A percentile compares a stretch with the other conserved stretches of the same genome.
These are phyloP conservation scores for Coniferiporia sulphurascens DNA, from an alignment of 1,284 basidiomycete species.

Conservation along the genomic window DNA sequence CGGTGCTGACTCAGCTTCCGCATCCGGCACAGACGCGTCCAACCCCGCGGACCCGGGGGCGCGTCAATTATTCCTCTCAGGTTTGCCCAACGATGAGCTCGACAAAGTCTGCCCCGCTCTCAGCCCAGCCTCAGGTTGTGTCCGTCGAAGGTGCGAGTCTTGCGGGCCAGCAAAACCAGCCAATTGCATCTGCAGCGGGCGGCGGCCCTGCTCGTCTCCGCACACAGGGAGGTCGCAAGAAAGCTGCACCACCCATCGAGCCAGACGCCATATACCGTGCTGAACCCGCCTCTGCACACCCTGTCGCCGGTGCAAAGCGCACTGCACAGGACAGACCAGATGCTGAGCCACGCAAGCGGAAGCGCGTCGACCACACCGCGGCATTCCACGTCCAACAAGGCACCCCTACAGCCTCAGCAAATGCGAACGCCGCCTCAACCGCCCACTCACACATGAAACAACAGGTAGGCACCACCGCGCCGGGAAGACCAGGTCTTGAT, in stretches of 20 bases:
- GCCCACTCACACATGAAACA: neutral
- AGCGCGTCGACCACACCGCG: slow-evolving; percentile 45
- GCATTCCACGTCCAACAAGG: slow-evolving; percentile 16
- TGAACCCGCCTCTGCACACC: neutral
- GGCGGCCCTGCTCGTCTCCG: neutral
- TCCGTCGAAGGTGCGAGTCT: neutral
- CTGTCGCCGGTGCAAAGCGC: slow-evolving; percentile 14
- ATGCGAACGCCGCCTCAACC: neutral
- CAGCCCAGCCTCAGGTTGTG: neutral
- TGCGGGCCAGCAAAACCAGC: neutral
- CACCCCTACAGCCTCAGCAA: neutral
- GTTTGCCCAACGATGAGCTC: neutral
- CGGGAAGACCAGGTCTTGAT: neutral
- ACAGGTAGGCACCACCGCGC: neutral
- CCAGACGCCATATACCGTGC: slow-evolving; percentile 15
- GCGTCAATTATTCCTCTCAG: neutral
- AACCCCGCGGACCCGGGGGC: neutral
- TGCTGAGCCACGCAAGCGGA: slow-evolving; percentile 67
- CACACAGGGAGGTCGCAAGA: slow-evolving; percentile 3
- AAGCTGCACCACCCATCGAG: slow-evolving; percentile 5
- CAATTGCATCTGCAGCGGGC: neutral
- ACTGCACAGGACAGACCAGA: slow-evolving; percentile 32
- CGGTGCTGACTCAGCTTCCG: neutral
- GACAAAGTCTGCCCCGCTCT: neutral
- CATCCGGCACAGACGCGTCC: neutral